These are phyloP conservation scores for Podila epigama DNA, from an alignment of 192 early-diverging fungal genomes.

Conservation along the genomic window DNA sequence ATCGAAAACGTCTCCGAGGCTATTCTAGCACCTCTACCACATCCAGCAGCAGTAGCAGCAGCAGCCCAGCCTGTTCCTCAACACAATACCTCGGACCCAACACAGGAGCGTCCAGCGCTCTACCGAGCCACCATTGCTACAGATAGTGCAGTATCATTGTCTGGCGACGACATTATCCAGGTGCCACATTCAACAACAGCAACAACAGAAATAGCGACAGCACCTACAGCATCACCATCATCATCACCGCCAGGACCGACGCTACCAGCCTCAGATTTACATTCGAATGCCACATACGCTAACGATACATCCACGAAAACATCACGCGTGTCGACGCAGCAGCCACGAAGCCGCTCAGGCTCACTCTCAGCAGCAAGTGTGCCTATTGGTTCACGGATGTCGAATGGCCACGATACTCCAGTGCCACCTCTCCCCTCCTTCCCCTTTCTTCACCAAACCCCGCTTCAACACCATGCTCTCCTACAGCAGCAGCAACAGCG, in stretches of 20 bases:
- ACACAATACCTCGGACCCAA: background rate
- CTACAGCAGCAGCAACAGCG: background rate
- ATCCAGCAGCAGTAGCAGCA: background rate
- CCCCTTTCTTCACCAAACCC: background rate
- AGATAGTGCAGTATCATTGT: constrained; percentile 12
- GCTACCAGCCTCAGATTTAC: too few relatives aligned
- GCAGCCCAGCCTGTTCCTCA: background rate
- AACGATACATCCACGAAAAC: background rate
- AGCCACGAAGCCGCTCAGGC: constrained; percentile 10
- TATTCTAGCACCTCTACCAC: background rate
- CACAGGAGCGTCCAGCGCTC: background rate
- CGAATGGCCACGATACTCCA: background rate
- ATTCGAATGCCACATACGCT: too few relatives aligned
- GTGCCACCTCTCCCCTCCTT: background rate
- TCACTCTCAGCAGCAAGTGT: constrained; percentile 2
- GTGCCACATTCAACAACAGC: too few relatives aligned
- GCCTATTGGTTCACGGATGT: background rate
- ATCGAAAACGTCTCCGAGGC: background rate
- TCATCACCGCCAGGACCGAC: too few relatives aligned
- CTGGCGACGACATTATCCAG: background rate
- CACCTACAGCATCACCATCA: too few relatives aligned
- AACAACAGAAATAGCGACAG: too few relatives aligned
- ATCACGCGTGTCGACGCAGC: too few relatives aligned
- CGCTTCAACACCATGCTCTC: background rate
- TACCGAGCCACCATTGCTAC: background rate